Evolutionary conservation across 2,329 filamentous ascomycete genomes (phyloP).

Genomic region (Neoarthrinium moseri): DNA sequence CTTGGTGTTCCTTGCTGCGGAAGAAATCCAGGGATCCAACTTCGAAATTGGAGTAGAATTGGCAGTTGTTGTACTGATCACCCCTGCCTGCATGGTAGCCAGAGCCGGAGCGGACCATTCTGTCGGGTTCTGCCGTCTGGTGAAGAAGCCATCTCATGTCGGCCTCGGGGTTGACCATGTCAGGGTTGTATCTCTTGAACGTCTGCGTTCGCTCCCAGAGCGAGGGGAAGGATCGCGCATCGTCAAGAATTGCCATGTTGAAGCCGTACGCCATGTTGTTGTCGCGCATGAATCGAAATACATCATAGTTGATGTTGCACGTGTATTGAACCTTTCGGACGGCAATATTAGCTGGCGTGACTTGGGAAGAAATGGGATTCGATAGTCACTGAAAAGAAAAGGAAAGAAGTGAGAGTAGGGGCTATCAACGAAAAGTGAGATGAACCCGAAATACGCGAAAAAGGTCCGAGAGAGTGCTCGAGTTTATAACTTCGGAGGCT

Average conservation of each 20-base stretch:
- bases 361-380: too few relatives aligned
- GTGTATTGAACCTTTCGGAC: constrained; percentile 50
- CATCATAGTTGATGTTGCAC: constrained; percentile 73
- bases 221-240: constrained; percentile 38
- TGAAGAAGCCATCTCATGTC: constrained; percentile 49
- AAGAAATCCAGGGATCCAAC: constrained; percentile 52
- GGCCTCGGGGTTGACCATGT: constrained; percentile 45
- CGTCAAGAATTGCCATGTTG: constrained; percentile 48
- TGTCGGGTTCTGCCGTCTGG: constrained; percentile 15
- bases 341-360: too few relatives aligned
- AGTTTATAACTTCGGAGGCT: too few relatives aligned
- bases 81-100: background rate
- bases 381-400: too few relatives aligned
- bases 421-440: too few relatives aligned
- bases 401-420: background rate
- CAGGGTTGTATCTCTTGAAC: constrained; percentile 43
- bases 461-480: too few relatives aligned
- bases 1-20: constrained; percentile 42
- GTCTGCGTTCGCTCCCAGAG: constrained; percentile 44
- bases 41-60: constrained; percentile 53
- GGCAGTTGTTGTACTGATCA: constrained; percentile 47
- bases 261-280: constrained; percentile 77
- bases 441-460: too few relatives aligned
- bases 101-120: constrained; percentile 7
- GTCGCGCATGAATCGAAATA: constrained; percentile 84